Conservation (phyloP, 1,284 basidiomycete genomes). For the Xerocomus minutiporus region DNA sequence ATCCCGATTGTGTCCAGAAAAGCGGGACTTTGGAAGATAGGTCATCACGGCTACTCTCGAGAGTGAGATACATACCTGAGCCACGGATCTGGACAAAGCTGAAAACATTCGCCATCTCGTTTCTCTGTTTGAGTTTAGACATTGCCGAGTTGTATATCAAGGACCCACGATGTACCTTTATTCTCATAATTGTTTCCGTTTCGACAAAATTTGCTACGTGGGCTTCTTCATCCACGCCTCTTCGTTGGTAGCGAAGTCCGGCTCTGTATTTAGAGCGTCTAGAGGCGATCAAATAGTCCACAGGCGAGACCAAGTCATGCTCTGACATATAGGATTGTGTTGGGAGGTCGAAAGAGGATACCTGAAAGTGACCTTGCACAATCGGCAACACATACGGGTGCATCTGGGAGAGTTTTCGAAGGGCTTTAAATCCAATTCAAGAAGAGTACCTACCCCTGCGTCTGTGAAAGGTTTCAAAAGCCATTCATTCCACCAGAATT, state of each 20-base stretch:
- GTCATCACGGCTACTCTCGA: slow-evolving; percentile 2
- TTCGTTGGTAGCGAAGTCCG: slow-evolving; percentile 91
- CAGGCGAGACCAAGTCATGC: slow-evolving; percentile 39
- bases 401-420: slow-evolving; percentile 15
- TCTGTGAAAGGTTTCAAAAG: slow-evolving; percentile 72
- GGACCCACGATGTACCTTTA: slow-evolving; percentile 50
- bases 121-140: slow-evolving; percentile 44
- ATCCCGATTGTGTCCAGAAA: slow-evolving; percentile 84
- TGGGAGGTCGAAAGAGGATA: slow-evolving; percentile 55
- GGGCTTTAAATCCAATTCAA: background rate
- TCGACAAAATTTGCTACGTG: slow-evolving; percentile 90
- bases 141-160: background rate
- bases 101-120: slow-evolving; percentile 72
- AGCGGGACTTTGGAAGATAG: slow-evolving; percentile 61
- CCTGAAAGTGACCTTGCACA: slow-evolving; percentile 72
- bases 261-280: slow-evolving; percentile 88
- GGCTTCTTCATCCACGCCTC: slow-evolving; percentile 87
- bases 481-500: slow-evolving; percentile 91
- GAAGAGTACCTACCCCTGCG: slow-evolving; percentile 51
- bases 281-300: slow-evolving; percentile 74
- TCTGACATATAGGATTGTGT: slow-evolving; percentile 46
- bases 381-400: slow-evolving; percentile 70
- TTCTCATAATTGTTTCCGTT: slow-evolving; percentile 82
- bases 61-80: slow-evolving; percentile 55
- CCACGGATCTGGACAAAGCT: slow-evolving; percentile 87